These are phyloP conservation scores for Cystofilobasidium ferigula DNA, from an alignment of 768 basidiomycete species.

Conservation along the genomic window DNA sequence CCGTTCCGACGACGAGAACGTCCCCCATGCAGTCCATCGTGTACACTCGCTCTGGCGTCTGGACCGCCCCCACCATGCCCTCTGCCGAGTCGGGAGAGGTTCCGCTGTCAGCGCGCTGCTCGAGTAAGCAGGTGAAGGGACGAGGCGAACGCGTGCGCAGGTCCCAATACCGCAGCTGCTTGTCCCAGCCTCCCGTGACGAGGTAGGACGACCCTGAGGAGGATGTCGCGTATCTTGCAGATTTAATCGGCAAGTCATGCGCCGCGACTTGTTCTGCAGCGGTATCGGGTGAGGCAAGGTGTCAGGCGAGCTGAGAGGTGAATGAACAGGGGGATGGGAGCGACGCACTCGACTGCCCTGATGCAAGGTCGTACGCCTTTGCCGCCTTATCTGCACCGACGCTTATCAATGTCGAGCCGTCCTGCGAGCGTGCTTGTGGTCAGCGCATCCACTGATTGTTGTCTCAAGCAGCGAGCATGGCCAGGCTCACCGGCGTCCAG, in stretches of 20 bases:
- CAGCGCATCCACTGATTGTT: neutral
- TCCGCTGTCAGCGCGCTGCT: neutral
- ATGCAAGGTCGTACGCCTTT: slow-evolving; percentile 81
- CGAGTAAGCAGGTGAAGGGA: neutral
- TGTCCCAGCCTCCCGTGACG: slow-evolving; percentile 95
- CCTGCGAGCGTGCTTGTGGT: too few relatives aligned
- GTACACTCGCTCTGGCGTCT: slow-evolving; percentile 83
- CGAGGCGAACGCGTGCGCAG: slow-evolving; percentile 5
- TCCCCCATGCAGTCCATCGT: slow-evolving; percentile 63
- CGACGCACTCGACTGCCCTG: slow-evolving; percentile 51
- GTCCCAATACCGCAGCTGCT: slow-evolving; percentile 68
- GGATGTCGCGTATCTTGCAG: slow-evolving; percentile 52
- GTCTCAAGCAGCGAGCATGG: neutral
- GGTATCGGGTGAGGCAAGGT: too few relatives aligned
- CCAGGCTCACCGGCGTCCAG: slow-evolving; percentile 69
- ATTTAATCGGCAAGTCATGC: slow-evolving; percentile 79
- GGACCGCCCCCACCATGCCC: slow-evolving; percentile 59
- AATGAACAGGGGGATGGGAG: neutral
- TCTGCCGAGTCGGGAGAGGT: neutral
- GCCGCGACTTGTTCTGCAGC: slow-evolving; percentile 59
- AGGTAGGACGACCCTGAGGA: slow-evolving; percentile 49
- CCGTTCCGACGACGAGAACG: slow-evolving; percentile 24
- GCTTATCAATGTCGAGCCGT: slow-evolving; percentile 80
- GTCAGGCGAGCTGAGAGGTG: neutral
- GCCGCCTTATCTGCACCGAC: slow-evolving; percentile 91